These are phyloP conservation scores for Candida easanensis DNA, from an alignment of 805 yeast genomes.

Conservation along the genomic window DNA sequence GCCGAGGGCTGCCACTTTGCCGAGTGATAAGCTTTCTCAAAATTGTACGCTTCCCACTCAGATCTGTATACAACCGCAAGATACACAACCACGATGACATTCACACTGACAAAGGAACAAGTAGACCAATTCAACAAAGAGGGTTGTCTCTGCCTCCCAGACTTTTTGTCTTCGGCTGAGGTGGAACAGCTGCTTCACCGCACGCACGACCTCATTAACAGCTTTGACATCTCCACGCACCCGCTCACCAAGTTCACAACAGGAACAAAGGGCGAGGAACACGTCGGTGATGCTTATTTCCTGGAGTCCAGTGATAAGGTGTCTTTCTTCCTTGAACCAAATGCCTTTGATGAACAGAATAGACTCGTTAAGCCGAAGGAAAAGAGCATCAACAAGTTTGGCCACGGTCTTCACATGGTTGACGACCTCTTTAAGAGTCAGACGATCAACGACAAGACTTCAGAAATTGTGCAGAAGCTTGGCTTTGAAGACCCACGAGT, in stretches of 20 bases:
- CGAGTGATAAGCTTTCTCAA: too few species aligned
- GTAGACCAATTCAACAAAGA: conserved; percentile 45
- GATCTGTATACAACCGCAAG: too few species aligned
- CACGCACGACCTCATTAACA: conserved; percentile 42
- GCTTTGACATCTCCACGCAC: conserved; percentile 53
- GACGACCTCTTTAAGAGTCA: conserved; percentile 40
- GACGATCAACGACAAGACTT: conserved; percentile 50
- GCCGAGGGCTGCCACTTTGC: too few species aligned
- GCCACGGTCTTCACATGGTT: conserved; percentile 72
- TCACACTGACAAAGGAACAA: conserved; percentile 36
- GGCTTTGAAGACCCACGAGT: conserved; percentile 64
- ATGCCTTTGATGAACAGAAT: conserved; percentile 58
- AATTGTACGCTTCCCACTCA: too few species aligned
- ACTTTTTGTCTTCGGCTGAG: conserved; percentile 45
- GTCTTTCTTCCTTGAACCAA: conserved; percentile 67
- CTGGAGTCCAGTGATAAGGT: conserved; percentile 67
- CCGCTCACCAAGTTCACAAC: conserved; percentile 74
- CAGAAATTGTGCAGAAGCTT: conserved; percentile 49
- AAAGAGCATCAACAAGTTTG: conserved; percentile 69
- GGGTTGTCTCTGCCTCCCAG: conserved; percentile 61
- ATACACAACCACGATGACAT: conserved; percentile 8
- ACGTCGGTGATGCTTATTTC: conserved; percentile 73
- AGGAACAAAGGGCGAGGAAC: conserved; percentile 44
- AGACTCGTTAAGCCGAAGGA: conserved; percentile 49
- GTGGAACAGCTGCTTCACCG: conserved; percentile 39